A percentile compares a stretch with the other conserved stretches of the same genome.
Evolutionary conservation across 2,329 filamentous ascomycete species (phyloP).

Genomic region (Trichoderma oligosporum): DNA sequence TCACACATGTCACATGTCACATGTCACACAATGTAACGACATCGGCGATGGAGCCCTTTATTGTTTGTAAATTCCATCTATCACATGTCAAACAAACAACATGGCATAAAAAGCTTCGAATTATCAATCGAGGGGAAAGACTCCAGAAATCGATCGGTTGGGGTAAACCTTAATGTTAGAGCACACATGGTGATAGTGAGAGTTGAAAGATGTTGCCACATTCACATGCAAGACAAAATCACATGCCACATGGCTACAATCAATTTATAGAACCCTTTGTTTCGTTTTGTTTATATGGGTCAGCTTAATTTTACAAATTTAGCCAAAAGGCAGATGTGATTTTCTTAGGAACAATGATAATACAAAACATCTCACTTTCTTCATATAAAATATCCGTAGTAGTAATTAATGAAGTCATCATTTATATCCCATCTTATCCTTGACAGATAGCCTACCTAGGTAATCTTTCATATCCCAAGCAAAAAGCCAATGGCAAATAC

Average conservation of each 20-base stretch:
- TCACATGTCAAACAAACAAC: slow-evolving; percentile 2
- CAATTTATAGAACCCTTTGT: no score
- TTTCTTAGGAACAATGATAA: no score
- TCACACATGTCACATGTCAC: not conserved
- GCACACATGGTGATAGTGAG: not conserved
- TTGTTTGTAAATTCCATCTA: not conserved
- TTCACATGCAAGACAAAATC: slow-evolving; percentile 7
- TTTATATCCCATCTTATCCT: no score
- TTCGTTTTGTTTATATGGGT: no score
- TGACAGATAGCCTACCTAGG: no score
- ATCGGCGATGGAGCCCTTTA: no score
- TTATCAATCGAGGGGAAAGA: not conserved
- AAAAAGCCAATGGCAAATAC: not conserved
- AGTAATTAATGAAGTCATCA: no score
- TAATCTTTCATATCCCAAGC: not conserved
- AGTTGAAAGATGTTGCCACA: slow-evolving; percentile 7
- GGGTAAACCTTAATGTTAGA: not conserved
- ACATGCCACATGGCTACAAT: not conserved
- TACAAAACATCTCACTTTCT: no score
- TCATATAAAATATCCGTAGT: no score
- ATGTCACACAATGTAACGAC: not conserved
- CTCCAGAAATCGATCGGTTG: slow-evolving; percentile 2
- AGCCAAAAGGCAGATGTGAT: no score
- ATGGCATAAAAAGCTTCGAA: not conserved
- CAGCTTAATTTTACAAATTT: no score